Conservation (phyloP, 371 early-diverging fungal species). For the Umbelopsis sp. region DNA sequence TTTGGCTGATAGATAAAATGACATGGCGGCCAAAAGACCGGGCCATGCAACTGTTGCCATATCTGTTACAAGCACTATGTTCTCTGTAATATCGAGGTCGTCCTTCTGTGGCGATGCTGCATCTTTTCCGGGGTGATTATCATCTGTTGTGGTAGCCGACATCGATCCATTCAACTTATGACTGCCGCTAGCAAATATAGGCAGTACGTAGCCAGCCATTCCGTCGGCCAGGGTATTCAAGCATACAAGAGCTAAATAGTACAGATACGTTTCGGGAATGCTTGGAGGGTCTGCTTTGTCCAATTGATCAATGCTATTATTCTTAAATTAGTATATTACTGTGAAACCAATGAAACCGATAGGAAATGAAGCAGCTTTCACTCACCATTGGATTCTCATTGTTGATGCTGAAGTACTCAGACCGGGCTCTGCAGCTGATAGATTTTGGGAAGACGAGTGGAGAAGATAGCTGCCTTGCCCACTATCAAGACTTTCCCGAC, state of each 20-base stretch:
- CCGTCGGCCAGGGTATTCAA: conserved; percentile 74
- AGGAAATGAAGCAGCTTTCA: background rate
- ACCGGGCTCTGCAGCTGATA: conserved; percentile 25
- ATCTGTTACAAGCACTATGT: conserved; percentile 70
- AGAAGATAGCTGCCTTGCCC: conserved; percentile 21
- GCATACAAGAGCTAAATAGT: conserved; percentile 74
- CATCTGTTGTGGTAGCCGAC: conserved; percentile 1
- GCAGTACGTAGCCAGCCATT: conserved; percentile 68
- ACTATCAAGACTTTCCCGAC: conserved; percentile 50
- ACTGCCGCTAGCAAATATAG: conserved; percentile 53
- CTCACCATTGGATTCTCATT: conserved; percentile 79
- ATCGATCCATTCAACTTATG: background rate
- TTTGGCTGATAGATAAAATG: conserved; percentile 74
- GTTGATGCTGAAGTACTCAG: conserved; percentile 58
- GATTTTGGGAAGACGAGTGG: background rate
- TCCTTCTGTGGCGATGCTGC: conserved; percentile 26
- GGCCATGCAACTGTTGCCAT: conserved; percentile 87
- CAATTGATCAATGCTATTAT: conserved; percentile 79
- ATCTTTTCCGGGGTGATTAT: conserved; percentile 7
- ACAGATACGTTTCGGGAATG: conserved; percentile 88
- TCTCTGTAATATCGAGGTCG: conserved; percentile 46
- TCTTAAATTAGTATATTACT: background rate
- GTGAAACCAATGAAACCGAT: background rate
- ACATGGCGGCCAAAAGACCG: conserved; percentile 79
- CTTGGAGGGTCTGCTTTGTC: conserved; percentile 91